Evolutionary conservation across 2,329 filamentous ascomycete species (phyloP), one percentile per base, ranked within the genome.

Genomic region (Hortaea sp.): DNA sequence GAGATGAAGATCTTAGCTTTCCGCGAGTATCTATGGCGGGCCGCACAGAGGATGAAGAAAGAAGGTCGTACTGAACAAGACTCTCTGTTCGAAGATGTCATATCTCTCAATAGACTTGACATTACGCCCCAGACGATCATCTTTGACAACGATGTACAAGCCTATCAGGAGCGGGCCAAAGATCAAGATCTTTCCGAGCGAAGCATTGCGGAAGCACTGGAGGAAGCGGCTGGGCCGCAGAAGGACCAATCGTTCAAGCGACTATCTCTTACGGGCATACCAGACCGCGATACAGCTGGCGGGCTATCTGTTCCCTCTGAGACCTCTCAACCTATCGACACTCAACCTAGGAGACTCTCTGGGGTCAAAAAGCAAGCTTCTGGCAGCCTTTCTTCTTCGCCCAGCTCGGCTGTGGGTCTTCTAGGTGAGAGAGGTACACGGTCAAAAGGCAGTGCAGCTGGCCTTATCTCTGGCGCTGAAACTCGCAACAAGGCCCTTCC

Each of bases 91-190:
- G 85, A 84, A 54, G 77, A 77, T 43, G 79, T 95, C 9, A 76
- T 97, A 5, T 75, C 81, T 1, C 68, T 97, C 27, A 84, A 85
- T 52, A 81, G 81, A 37, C 70, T 94, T 43, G 81, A 82, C 9
- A 80, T 95, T 30, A 85, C 82, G 1, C 84, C 86, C 3, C 87
- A 95, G 60, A 97, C 87, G 0, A 83, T 98, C 1, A 84, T 97
- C 60, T 97, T 97, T 58, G 88, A 95, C 54, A 88, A 89, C 46
- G 78, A 79, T 35, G 75, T 74, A 37, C 70, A 78, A 6, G 67
- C 79, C 7, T 68, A 71, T 38, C 66, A 69, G 48, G 49, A 62
- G 44, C 53, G 53, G 5, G 47, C 53, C 50, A 61, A 49, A 49
- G 58, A 28, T 57, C 68, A 50, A 54, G 60, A 38, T 65, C 46